These are phyloP conservation scores for Penicillium simplicissimum DNA, from an alignment of 495 filamentous ascomycete species.

Conservation along the genomic window DNA sequence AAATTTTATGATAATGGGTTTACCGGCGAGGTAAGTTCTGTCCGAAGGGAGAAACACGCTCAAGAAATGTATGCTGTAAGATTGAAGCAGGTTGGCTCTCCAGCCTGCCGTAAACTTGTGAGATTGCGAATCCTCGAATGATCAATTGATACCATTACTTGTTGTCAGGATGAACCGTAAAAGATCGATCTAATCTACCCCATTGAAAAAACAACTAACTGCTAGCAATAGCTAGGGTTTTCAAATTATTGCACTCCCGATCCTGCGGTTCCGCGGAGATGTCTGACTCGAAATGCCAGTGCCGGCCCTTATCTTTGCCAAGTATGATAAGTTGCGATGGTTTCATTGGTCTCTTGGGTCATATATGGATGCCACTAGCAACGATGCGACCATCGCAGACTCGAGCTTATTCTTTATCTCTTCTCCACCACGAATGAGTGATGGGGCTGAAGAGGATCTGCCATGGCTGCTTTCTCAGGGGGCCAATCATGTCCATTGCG, in stretches of 20 bases:
- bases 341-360: conserved; percentile 2
- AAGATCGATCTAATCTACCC: background rate
- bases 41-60: too few species aligned
- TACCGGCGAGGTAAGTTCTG: too few species aligned
- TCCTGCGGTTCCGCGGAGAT: conserved; percentile 1
- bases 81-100: too few species aligned
- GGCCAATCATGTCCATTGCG: background rate
- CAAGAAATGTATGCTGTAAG: too few species aligned
- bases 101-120: too few species aligned
- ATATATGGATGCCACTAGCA: background rate
- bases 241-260: background rate
- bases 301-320: conserved; percentile 23
- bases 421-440: background rate
- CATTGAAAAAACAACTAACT: background rate
- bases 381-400: conserved; percentile 1
- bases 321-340: conserved; percentile 9
- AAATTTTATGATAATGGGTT: too few species aligned
- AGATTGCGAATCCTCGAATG: background rate
- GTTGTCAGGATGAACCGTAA: background rate
- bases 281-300: background rate
- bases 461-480: background rate
- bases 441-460: background rate
- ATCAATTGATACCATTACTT: background rate
- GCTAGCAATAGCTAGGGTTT: background rate
- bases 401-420: conserved; percentile 3